Conservation (phyloP, 2,329 filamentous ascomycete genomes). For the Claviceps capensis region DNA sequence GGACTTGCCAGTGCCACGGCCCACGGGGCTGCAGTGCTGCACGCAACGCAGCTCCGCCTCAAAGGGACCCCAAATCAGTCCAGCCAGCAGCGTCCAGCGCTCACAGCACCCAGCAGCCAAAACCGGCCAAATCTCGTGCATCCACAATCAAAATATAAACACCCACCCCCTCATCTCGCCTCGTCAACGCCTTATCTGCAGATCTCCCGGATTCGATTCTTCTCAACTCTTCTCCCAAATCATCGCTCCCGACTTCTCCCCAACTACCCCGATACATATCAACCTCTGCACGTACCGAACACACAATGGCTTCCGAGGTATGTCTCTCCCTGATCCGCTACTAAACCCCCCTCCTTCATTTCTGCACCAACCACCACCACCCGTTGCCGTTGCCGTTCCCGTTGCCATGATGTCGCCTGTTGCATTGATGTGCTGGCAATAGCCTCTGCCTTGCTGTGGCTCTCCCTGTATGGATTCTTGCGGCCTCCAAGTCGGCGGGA, state of each 20-base stretch:
- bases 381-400: neutral
- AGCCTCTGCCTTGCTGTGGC: neutral
- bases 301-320: constrained; percentile 22
- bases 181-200: constrained; percentile 11
- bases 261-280: neutral
- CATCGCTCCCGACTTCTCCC: constrained; percentile 8
- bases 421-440: neutral
- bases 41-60: neutral
- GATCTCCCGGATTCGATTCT: constrained; percentile 9
- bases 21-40: too few relatives aligned
- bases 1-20: neutral
- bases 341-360: constrained; percentile 4
- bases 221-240: constrained; percentile 11
- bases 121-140: constrained; percentile 7
- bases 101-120: constrained; percentile 1
- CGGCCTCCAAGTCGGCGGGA: neutral
- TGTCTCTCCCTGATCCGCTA: constrained; percentile 6
- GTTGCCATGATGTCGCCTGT: neutral
- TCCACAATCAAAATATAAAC: constrained; percentile 20
- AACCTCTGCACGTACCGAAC: constrained; percentile 3
- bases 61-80: neutral
- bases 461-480: neutral
- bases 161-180: constrained; percentile 15
- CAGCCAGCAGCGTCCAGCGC: neutral
- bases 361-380: constrained; percentile 2